A percentile compares a stretch with the other conserved stretches of the same genome.
These are phyloP conservation scores for Malania oleifera DNA, from an alignment of 164 flowering plant species.

Conservation along the genomic window DNA sequence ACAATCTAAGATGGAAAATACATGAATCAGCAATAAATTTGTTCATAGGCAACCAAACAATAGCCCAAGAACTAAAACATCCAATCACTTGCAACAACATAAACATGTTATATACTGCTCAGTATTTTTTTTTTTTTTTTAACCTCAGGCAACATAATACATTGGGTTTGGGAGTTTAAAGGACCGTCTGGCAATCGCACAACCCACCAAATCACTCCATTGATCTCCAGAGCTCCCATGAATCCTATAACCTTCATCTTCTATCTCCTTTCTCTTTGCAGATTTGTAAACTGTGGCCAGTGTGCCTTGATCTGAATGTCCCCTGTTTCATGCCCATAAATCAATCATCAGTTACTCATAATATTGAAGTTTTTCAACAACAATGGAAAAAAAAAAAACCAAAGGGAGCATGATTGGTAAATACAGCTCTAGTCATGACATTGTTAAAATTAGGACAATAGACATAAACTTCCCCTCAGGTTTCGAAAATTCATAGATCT, in stretches of 20 bases:
- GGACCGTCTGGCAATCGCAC: conserved; percentile 49
- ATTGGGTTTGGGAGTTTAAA: conserved; percentile 92
- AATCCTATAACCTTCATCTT: conserved; percentile 60
- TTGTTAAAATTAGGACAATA: too few species aligned
- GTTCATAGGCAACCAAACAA: too few species aligned
- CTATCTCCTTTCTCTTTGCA: conserved; percentile 59
- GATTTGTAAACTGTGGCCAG: conserved; percentile 64
- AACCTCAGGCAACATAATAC: conserved; percentile 72
- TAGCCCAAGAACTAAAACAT: too few species aligned
- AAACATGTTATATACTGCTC: not conserved
- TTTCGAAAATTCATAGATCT: too few species aligned
- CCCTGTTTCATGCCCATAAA: conserved; percentile 36
- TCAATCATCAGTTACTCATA: not conserved
- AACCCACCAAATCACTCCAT: conserved; percentile 84
- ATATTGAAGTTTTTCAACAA: not conserved
- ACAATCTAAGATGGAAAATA: too few species aligned
- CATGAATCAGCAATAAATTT: too few species aligned
- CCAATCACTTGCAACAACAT: conserved; percentile 1
- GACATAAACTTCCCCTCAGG: too few species aligned
- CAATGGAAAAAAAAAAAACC: too few species aligned
- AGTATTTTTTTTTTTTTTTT: not conserved
- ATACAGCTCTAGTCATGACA: too few species aligned
- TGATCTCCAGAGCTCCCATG: conserved; percentile 90
- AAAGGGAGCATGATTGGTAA: too few species aligned
- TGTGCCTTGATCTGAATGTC: conserved; percentile 45